Percentiles rank a stretch among this genome's conserved stretches.
Conservation (phyloP, 2,329 filamentous ascomycete species). For the Colletotrichum tamarilloi region DNA sequence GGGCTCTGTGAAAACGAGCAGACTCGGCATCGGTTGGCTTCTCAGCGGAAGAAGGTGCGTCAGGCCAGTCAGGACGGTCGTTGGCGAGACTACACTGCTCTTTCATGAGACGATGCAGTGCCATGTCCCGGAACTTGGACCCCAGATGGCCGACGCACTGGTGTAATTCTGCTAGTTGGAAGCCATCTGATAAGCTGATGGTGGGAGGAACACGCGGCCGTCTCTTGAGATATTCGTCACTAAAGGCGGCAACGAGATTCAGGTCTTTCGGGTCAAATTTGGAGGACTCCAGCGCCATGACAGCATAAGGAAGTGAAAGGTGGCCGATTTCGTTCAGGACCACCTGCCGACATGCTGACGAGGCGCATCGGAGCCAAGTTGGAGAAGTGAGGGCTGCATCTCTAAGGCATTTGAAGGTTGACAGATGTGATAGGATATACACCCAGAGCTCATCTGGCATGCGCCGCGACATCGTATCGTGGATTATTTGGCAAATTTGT, state of each 20-base stretch:
- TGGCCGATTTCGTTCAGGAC: constrained; percentile 23
- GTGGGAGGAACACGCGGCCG: constrained; percentile 8
- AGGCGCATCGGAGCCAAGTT: constrained; percentile 21
- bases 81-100: constrained; percentile 24
- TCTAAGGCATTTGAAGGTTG: constrained; percentile 15
- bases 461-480: background rate
- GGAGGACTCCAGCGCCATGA: constrained; percentile 15
- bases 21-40: constrained; percentile 4
- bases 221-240: constrained; percentile 20
- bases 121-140: constrained; percentile 7
- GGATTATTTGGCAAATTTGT: background rate
- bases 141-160: constrained; percentile 6
- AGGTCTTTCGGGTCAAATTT: constrained; percentile 4
- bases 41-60: background rate
- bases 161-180: constrained; percentile 3
- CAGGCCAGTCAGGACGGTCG: constrained; percentile 23
- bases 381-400: constrained; percentile 21
- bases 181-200: constrained; percentile 17
- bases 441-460: constrained; percentile 30
- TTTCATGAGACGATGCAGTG: constrained; percentile 7
- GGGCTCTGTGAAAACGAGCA: constrained; percentile 24
- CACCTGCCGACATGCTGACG: constrained; percentile 29
- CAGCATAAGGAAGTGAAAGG: constrained; percentile 5
- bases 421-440: constrained; percentile 15
- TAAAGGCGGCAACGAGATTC: constrained; percentile 6